Conservation (phyloP, 225 moss, liverwort and hornwort genomes). For the Physcomitrium patens region DNA sequence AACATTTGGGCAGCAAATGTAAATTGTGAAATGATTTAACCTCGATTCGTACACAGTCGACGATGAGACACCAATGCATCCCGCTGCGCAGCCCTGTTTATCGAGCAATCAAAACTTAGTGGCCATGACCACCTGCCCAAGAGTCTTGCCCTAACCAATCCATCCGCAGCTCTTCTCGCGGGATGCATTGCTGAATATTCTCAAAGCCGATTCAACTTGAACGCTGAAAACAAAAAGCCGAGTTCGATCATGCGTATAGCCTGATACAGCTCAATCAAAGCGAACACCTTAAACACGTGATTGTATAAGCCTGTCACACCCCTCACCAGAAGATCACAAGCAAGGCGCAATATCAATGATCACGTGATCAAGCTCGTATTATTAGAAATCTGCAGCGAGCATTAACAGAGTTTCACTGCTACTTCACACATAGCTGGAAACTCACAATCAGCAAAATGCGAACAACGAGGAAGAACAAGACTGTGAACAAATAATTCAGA, state of each 20-base stretch:
- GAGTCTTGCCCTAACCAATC: slow-evolving; percentile 38
- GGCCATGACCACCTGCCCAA: slow-evolving; percentile 29
- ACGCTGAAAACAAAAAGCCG: slow-evolving; percentile 13
- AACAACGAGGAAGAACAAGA: slow-evolving; percentile 10
- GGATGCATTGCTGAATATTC: slow-evolving; percentile 37
- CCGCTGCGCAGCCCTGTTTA: slow-evolving; percentile 23
- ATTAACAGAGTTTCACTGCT: slow-evolving; percentile 8
- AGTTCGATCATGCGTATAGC: slow-evolving; percentile 15
- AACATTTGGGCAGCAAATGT: slow-evolving; percentile 12
- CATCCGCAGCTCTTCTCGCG: slow-evolving; percentile 41
- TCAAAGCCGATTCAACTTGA: slow-evolving; percentile 31
- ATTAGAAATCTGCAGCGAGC: not conserved
- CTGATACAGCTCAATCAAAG: slow-evolving; percentile 12
- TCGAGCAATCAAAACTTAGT: slow-evolving; percentile 20
- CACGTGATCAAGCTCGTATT: not conserved
- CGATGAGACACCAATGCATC: slow-evolving; percentile 34
- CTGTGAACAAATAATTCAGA: not conserved
- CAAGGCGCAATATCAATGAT: slow-evolving; percentile 5
- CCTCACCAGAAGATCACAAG: slow-evolving; percentile 24
- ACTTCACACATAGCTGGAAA: slow-evolving; percentile 18
- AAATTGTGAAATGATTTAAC: slow-evolving; percentile 30
- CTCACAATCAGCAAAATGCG: slow-evolving; percentile 7
- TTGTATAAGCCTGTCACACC: slow-evolving; percentile 16
- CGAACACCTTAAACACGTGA: slow-evolving; percentile 9
- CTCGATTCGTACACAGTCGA: slow-evolving; percentile 36